Conservation (phyloP, 768 basidiomycete genomes). For the Aureoboletus auriporus region DNA sequence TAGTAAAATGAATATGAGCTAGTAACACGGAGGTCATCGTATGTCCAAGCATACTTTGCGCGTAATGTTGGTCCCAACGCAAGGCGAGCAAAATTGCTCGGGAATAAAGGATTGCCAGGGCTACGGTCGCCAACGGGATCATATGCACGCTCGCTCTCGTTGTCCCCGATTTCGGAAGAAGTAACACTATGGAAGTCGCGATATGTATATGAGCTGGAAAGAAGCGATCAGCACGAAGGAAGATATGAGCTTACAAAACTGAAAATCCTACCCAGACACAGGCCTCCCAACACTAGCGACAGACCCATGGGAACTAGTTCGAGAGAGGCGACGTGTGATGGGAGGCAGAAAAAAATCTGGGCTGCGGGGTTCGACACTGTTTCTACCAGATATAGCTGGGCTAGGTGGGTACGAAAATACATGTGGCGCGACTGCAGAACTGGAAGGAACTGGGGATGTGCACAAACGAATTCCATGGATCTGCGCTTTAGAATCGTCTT, state of each 20-base stretch:
- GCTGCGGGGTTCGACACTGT: conserved; percentile 23
- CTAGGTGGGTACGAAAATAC: conserved; percentile 22
- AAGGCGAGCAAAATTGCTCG: conserved; percentile 71
- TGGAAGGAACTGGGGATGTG: conserved; percentile 37
- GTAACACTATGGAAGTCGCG: conserved; percentile 13
- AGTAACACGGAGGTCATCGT: neutral
- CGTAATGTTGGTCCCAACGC: conserved; percentile 61
- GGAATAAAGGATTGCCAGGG: conserved; percentile 78
- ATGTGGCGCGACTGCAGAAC: conserved; percentile 23
- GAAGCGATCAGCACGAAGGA: neutral
- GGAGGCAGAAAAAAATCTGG: conserved; percentile 18
- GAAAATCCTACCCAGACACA: conserved; percentile 16
- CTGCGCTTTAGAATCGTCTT: conserved; percentile 27
- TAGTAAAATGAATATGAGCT: conserved; percentile 7
- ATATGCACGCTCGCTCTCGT: conserved; percentile 34
- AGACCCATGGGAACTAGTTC: conserved; percentile 25
- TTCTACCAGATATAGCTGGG: conserved; percentile 19
- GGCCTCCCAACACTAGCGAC: conserved; percentile 25
- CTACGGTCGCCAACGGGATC: conserved; percentile 58
- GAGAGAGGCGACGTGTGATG: conserved; percentile 22
- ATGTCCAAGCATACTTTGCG: conserved; percentile 45
- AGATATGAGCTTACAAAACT: too few relatives aligned
- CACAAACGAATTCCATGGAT: conserved; percentile 59
- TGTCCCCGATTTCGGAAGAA: conserved; percentile 24
- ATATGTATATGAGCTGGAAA: conserved; percentile 11